Evolutionary conservation across 2,329 filamentous ascomycete species (phyloP).

Genomic region (Acarospora socialis): DNA sequence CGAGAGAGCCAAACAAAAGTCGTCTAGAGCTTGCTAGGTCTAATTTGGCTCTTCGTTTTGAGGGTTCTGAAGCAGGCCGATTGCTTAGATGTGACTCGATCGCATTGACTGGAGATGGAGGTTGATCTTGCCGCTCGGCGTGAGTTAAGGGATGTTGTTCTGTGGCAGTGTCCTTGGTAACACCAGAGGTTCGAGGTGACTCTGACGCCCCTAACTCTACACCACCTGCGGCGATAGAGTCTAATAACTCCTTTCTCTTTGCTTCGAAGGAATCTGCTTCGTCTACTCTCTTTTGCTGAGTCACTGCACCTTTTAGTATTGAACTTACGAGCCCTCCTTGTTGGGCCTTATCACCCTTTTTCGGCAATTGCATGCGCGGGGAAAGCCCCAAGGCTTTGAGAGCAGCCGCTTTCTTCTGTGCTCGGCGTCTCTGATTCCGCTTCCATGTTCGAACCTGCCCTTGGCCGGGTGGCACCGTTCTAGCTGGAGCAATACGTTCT

Average conservation of each 20-base stretch:
- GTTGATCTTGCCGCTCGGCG: too few species aligned
- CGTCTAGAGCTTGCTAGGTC: conserved; percentile 50
- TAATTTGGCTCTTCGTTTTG: conserved; percentile 27
- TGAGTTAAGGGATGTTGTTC: too few species aligned
- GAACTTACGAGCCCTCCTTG: neutral
- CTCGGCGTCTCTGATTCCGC: conserved; percentile 25
- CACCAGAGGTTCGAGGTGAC: neutral
- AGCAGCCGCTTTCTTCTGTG: conserved; percentile 15
- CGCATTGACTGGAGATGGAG: too few species aligned
- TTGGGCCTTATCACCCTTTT: neutral
- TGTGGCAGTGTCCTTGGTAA: neutral
- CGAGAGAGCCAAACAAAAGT: conserved; percentile 58
- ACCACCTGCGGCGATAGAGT: conserved; percentile 37
- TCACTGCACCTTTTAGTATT: neutral
- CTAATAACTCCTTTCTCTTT: conserved; percentile 37
- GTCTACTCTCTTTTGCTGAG: conserved; percentile 10
- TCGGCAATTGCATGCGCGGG: neutral
- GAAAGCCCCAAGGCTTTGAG: conserved; percentile 10
- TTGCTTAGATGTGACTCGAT: neutral
- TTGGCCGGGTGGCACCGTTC: too few species aligned
- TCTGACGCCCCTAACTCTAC: conserved; percentile 28
- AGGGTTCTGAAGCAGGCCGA: neutral
- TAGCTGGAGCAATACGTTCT: too few species aligned
- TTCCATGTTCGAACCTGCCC: conserved; percentile 22
- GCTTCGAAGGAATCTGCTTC: conserved; percentile 33